These are phyloP conservation scores for Artemisia tridentata DNA, from an alignment of 129 eudicot species.

Conservation along the genomic window DNA sequence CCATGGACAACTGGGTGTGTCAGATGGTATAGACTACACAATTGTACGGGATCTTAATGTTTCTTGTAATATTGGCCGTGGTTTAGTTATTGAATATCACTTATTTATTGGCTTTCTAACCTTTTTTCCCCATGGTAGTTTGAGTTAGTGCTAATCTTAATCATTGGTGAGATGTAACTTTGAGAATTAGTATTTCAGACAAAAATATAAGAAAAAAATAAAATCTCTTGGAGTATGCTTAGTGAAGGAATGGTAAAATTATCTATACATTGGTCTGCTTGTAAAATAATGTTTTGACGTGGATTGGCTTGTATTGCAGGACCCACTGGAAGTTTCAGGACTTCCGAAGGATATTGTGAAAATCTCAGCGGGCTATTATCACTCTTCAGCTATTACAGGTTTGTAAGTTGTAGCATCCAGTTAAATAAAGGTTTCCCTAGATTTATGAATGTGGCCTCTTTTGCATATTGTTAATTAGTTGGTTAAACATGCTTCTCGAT, in stretches of 20 bases:
- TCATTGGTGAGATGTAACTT: neutral
- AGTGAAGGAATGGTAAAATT: neutral
- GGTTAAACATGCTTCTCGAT: conserved; percentile 16
- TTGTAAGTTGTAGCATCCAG: neutral
- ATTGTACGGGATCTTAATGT: conserved; percentile 51
- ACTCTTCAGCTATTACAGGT: conserved; percentile 97
- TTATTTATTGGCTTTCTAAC: conserved; percentile 10
- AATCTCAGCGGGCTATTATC: conserved; percentile 83
- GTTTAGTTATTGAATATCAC: conserved; percentile 1
- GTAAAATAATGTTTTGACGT: conserved; percentile 7
- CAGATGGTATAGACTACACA: conserved; percentile 56
- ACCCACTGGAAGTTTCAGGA: conserved; percentile 68
- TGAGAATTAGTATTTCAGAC: neutral
- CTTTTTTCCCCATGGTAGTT: neutral
- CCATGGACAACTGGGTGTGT: conserved; percentile 85
- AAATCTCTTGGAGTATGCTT: neutral
- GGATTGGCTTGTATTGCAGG: conserved; percentile 44
- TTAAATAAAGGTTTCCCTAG: conserved; percentile 4
- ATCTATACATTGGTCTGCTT: neutral
- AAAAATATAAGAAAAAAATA: neutral
- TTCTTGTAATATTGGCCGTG: neutral
- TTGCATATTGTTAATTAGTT: neutral
- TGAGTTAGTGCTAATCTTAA: neutral
- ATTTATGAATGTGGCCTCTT: conserved; percentile 5
- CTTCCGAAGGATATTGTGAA: conserved; percentile 53